These are phyloP conservation scores for Bipolaris gigantea DNA, from an alignment of 2,329 filamentous ascomycete species.

Conservation along the genomic window DNA sequence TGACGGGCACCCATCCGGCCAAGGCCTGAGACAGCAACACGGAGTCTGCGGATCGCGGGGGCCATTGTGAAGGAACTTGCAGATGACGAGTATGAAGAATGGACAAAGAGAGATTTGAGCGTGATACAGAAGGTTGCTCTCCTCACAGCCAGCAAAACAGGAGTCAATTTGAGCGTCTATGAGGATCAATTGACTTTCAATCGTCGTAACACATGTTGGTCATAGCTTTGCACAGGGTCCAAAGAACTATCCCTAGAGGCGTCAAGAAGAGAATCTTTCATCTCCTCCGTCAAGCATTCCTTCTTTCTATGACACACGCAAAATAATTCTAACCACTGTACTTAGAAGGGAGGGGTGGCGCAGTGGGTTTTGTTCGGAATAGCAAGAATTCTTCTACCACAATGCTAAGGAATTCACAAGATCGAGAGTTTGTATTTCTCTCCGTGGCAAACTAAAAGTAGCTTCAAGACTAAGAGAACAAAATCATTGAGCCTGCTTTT, in stretches of 20 bases:
- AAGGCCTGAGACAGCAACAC: constrained; percentile 51
- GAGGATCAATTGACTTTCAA: constrained; percentile 2
- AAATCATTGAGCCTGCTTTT: too few relatives aligned
- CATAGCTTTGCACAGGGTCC: constrained; percentile 26
- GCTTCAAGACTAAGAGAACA: too few relatives aligned
- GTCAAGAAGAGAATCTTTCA: constrained; percentile 1
- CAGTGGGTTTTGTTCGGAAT: too few relatives aligned
- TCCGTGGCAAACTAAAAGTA: too few relatives aligned
- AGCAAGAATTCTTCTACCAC: too few relatives aligned
- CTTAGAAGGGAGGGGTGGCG: too few relatives aligned
- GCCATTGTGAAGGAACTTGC: constrained; percentile 31
- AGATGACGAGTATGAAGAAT: background rate
- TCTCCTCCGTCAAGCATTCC: background rate
- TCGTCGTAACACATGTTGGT: constrained; percentile 14
- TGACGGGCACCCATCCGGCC: constrained; percentile 56
- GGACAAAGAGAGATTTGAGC: background rate
- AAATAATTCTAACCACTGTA: background rate
- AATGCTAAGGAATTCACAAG: too few relatives aligned
- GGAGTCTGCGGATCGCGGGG: constrained; percentile 44
- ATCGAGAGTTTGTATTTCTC: too few relatives aligned
- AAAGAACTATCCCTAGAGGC: constrained; percentile 2
- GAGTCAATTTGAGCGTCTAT: background rate
- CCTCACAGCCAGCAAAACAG: background rate
- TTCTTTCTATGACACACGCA: background rate
- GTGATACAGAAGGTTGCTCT: background rate